These are phyloP conservation scores for Moniliophthora roreri DNA, from an alignment of 1,284 basidiomycete genomes.

Conservation along the genomic window DNA sequence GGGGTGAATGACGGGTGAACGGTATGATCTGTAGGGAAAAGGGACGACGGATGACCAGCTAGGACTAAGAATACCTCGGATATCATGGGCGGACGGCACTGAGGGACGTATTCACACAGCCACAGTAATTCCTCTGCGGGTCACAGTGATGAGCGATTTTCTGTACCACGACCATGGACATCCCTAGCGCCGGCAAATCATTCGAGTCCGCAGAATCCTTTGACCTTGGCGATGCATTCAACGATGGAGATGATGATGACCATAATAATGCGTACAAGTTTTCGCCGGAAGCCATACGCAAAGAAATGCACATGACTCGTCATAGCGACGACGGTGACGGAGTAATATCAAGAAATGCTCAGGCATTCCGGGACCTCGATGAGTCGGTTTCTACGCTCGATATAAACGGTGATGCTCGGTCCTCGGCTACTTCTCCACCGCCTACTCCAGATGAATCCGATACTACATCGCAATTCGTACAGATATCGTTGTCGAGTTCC, in stretches of 20 bases:
- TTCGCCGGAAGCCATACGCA: conserved; percentile 54
- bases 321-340: conserved; percentile 28
- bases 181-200: conserved; percentile 8
- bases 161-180: neutral
- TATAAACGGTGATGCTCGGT: conserved; percentile 32
- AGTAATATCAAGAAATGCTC: conserved; percentile 23
- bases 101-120: neutral
- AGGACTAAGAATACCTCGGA: conserved; percentile 84
- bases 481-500: conserved; percentile 38
- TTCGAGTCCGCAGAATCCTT: conserved; percentile 31
- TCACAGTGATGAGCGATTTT: neutral
- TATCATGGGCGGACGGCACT: conserved; percentile 53
- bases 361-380: conserved; percentile 30
- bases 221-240: conserved; percentile 70
- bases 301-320: conserved; percentile 51
- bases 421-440: conserved; percentile 21
- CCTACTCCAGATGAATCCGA: conserved; percentile 28
- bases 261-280: conserved; percentile 48
- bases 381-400: conserved; percentile 58
- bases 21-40: conserved; percentile 62
- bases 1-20: conserved; percentile 66
- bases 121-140: neutral
- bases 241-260: conserved; percentile 60
- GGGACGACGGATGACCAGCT: conserved; percentile 79
- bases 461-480: conserved; percentile 41